Evolutionary conservation across 345 rosid genomes (phyloP).

Genomic region (Trapa bicornis): DNA sequence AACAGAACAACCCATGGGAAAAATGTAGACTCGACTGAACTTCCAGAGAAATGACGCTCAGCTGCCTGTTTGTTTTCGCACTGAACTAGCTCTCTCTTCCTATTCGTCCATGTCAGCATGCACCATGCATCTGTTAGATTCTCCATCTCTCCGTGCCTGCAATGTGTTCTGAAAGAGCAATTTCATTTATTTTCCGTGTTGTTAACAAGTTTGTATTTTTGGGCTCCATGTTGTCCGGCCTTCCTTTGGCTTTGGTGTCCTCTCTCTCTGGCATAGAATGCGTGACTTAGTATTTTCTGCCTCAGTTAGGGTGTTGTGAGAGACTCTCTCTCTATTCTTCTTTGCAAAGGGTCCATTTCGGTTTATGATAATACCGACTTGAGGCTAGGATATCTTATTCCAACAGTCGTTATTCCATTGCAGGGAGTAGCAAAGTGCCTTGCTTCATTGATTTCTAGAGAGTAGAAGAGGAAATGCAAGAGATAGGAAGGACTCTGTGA

Average conservation of each 20-base stretch:
- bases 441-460: background rate
- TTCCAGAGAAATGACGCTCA: too few species aligned
- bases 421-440: background rate
- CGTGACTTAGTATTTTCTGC: background rate
- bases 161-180: background rate
- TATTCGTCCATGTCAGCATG: too few species aligned
- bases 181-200: background rate
- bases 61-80: too few species aligned
- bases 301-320: background rate
- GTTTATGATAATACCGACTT: background rate
- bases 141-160: background rate
- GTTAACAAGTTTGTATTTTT: background rate
- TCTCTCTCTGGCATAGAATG: background rate
- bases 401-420: too few species aligned
- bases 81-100: too few species aligned
- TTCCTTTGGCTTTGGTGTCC: background rate
- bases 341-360: background rate
- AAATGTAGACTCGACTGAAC: too few species aligned
- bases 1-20: too few species aligned
- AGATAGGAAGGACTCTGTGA: background rate
- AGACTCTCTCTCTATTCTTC: background rate
- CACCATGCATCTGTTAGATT: background rate
- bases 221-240: background rate
- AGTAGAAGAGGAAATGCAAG: background rate
- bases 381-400: background rate